A percentile compares a stretch with the other conserved stretches of the same genome.
These are phyloP conservation scores for Sarocladium strictum DNA, from an alignment of 2,329 filamentous ascomycete genomes.

Conservation along the genomic window DNA sequence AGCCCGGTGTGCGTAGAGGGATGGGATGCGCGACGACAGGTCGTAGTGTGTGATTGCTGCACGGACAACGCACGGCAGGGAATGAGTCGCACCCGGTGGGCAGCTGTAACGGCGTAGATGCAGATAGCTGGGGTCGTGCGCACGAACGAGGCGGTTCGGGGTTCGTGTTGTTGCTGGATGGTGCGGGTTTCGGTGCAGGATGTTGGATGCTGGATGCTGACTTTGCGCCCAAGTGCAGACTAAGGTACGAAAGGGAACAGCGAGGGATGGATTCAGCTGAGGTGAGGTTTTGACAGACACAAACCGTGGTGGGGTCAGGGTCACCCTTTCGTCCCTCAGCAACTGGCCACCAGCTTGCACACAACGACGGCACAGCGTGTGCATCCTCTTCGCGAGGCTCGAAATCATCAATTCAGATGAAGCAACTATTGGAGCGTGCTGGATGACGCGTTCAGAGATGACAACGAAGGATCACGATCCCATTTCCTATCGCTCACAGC, in stretches of 20 bases:
- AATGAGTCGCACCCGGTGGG: not conserved
- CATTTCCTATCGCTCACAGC: no score
- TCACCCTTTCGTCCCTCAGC: not conserved
- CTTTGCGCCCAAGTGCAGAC: not conserved
- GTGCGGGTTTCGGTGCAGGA: not conserved
- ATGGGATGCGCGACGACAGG: not conserved
- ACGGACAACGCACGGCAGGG: conserved; percentile 8
- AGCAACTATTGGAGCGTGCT: no score
- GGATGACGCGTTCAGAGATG: no score
- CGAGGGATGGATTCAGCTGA: conserved; percentile 1
- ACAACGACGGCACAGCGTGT: no score
- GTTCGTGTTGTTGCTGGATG: not conserved
- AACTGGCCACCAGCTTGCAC: no score
- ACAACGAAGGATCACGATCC: no score
- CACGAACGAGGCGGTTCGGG: not conserved
- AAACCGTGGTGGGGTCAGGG: not conserved
- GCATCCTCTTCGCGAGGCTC: no score
- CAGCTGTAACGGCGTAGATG: not conserved
- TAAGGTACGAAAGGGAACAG: not conserved
- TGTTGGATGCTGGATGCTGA: not conserved
- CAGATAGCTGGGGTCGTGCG: not conserved
- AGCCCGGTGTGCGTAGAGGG: not conserved
- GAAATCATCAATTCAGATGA: no score
- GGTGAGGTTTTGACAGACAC: not conserved
- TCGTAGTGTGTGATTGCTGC: not conserved